Evolutionary conservation across 495 filamentous ascomycete genomes (phyloP).

Genomic region (Chlorociboria aeruginascens): DNA sequence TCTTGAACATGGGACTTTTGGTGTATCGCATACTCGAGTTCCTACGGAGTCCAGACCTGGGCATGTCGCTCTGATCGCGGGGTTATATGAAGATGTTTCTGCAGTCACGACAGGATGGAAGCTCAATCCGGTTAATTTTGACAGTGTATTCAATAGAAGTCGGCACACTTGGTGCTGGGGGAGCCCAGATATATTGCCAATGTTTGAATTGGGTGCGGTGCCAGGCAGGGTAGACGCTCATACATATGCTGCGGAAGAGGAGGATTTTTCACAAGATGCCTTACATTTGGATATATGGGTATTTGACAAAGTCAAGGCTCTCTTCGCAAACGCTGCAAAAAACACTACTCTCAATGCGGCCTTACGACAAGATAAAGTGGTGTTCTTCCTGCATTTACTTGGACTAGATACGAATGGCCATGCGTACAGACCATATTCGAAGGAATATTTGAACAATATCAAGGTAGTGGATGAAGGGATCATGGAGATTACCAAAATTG

Average conservation of each 20-base stretch:
- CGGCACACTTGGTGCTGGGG: conserved; percentile 99
- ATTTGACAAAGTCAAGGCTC: conserved; percentile 78
- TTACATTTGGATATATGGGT: conserved; percentile 84
- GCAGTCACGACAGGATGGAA: conserved; percentile 98
- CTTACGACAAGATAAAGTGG: conserved; percentile 71
- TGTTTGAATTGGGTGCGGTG: conserved; percentile 93
- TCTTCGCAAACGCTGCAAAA: conserved; percentile 67
- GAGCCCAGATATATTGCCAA: conserved; percentile 91
- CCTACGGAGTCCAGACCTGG: conserved; percentile 96
- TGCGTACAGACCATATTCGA: conserved; percentile 77
- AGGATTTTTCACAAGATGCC: conserved; percentile 82
- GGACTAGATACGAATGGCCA: conserved; percentile 93
- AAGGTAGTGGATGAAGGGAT: conserved; percentile 88
- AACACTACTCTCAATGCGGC: conserved; percentile 66
- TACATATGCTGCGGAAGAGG: conserved; percentile 70
- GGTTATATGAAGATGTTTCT: conserved; percentile 96
- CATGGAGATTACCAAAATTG: conserved; percentile 63
- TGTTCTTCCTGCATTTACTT: conserved; percentile 96
- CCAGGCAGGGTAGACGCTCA: conserved; percentile 75
- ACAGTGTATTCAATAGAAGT: conserved; percentile 96
- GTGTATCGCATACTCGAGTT: conserved; percentile 94
- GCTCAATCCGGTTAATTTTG: conserved; percentile 95
- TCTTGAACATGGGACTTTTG: conserved; percentile 88
- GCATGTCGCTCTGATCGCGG: conserved; percentile 95
- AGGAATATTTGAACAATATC: conserved; percentile 91